A percentile compares a stretch with the other conserved stretches of the same genome.
These are phyloP conservation scores for Elymus sibiricus DNA, from an alignment of 176 grass and related monocot genomes.

Conservation along the genomic window DNA sequence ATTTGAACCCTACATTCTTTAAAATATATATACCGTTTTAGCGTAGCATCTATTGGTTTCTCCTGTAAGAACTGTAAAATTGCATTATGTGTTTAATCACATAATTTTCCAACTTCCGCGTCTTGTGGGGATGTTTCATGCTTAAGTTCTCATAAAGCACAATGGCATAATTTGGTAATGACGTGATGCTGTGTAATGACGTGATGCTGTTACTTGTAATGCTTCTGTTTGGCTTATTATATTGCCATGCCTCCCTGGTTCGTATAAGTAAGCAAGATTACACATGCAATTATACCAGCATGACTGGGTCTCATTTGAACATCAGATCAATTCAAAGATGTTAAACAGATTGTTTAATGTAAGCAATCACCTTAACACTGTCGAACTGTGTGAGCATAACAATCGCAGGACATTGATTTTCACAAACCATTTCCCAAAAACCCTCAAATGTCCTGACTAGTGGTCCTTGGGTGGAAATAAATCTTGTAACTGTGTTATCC, in stretches of 20 bases:
- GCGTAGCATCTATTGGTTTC: background rate
- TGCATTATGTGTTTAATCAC: background rate
- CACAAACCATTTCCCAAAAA: slow-evolving; percentile 89
- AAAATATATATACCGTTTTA: background rate
- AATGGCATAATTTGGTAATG: background rate
- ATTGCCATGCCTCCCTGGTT: slow-evolving; percentile 7
- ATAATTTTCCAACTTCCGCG: background rate
- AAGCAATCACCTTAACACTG: slow-evolving; percentile 63
- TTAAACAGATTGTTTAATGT: background rate
- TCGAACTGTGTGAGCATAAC: slow-evolving; percentile 88
- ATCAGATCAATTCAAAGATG: background rate
- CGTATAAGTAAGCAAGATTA: slow-evolving; percentile 6
- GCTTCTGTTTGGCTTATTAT: background rate
- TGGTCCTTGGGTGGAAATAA: slow-evolving; percentile 93
- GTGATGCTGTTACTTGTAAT: background rate
- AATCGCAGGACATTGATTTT: slow-evolving; percentile 71
- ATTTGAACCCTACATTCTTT: background rate
- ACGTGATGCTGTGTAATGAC: background rate
- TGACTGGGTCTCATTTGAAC: slow-evolving; percentile 6
- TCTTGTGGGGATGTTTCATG: background rate
- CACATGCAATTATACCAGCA: background rate
- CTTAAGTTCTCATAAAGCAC: background rate
- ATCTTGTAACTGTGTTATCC: slow-evolving; percentile 51
- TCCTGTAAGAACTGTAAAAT: background rate
- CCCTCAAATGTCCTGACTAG: slow-evolving; percentile 72